phyloP scores from a whole-genome alignment of 768 basidiomycete species.

The Boletellus ananiceps region DNA sequence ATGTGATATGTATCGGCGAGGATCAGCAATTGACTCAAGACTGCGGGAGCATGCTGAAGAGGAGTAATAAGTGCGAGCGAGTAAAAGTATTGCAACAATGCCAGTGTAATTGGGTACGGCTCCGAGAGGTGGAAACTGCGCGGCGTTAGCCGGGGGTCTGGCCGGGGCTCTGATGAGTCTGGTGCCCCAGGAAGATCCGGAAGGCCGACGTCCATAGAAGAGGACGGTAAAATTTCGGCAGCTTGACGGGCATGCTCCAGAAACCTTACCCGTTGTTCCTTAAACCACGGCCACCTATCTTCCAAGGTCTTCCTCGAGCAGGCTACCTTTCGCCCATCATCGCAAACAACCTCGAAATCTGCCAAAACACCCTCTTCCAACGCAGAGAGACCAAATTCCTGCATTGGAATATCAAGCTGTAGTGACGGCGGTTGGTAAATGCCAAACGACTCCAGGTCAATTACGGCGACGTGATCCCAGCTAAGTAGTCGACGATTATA shows the following conservation, averaged over 20 bases:
- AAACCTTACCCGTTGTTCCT: slow-evolving; percentile 59
- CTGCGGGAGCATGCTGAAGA: slow-evolving; percentile 85
- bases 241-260: slow-evolving; percentile 52
- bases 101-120: slow-evolving; percentile 83
- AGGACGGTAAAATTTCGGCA: slow-evolving; percentile 55
- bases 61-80: slow-evolving; percentile 81
- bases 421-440: slow-evolving; percentile 85
- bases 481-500: slow-evolving; percentile 87
- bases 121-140: slow-evolving; percentile 80
- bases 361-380: slow-evolving; percentile 77
- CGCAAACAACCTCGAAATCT: slow-evolving; percentile 91
- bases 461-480: slow-evolving; percentile 88
- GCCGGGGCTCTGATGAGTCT: slow-evolving; percentile 46
- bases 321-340: slow-evolving; percentile 78
- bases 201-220: slow-evolving; percentile 57
- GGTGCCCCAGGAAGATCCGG: slow-evolving; percentile 56
- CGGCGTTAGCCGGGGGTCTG: slow-evolving; percentile 78
- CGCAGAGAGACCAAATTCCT: slow-evolving; percentile 79
- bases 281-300: slow-evolving; percentile 96
- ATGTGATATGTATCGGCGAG: slow-evolving; percentile 82
- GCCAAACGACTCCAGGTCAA: slow-evolving; percentile 92
- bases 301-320: slow-evolving; percentile 84
- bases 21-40: slow-evolving; percentile 81
- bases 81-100: slow-evolving; percentile 92
- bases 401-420: slow-evolving; percentile 64